Conservation (phyloP, 352 stramenopile species). For the Phytophthora podocarpi region DNA sequence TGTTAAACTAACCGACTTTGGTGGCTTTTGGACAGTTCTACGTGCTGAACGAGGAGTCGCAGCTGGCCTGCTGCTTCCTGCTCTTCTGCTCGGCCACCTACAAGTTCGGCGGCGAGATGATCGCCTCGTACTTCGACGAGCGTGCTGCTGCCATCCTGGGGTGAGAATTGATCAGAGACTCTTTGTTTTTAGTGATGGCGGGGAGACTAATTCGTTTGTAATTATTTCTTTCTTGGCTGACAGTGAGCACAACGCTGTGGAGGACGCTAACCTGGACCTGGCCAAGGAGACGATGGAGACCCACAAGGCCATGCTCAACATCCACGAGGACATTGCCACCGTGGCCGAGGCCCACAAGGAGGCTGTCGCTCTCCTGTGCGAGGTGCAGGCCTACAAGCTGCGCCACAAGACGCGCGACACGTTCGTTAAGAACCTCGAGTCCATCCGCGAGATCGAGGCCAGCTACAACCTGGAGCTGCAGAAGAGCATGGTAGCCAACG, state of each 20-base stretch:
- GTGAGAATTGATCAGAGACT: slow-evolving; percentile 39
- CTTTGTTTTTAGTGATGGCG: not conserved
- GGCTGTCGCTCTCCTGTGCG: slow-evolving; percentile 79
- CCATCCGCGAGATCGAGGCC: slow-evolving; percentile 81
- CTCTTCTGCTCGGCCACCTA: slow-evolving; percentile 86
- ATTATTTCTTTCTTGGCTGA: slow-evolving; percentile 5
- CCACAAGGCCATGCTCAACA: slow-evolving; percentile 83
- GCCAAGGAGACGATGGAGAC: slow-evolving; percentile 85
- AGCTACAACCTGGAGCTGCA: slow-evolving; percentile 86
- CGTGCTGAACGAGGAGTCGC: slow-evolving; percentile 87
- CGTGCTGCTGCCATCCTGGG: slow-evolving; percentile 74
- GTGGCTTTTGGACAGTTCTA: slow-evolving; percentile 54
- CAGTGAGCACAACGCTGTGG: slow-evolving; percentile 85
- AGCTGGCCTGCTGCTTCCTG: slow-evolving; percentile 85
- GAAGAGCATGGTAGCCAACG: slow-evolving; percentile 79
- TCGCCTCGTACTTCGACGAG: slow-evolving; percentile 87
- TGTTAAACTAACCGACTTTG: slow-evolving; percentile 7
- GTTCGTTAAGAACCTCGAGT: slow-evolving; percentile 89
- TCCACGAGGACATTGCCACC: slow-evolving; percentile 84
- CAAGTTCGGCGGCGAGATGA: slow-evolving; percentile 85
- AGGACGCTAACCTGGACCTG: slow-evolving; percentile 83
- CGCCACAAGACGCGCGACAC: slow-evolving; percentile 89
- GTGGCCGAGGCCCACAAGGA: slow-evolving; percentile 86
- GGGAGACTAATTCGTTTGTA: slow-evolving; percentile 5
- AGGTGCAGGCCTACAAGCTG: slow-evolving; percentile 86